phyloP scores from a whole-genome alignment of 169 alveolate genomes.

The Perkinsus marinus region DNA sequence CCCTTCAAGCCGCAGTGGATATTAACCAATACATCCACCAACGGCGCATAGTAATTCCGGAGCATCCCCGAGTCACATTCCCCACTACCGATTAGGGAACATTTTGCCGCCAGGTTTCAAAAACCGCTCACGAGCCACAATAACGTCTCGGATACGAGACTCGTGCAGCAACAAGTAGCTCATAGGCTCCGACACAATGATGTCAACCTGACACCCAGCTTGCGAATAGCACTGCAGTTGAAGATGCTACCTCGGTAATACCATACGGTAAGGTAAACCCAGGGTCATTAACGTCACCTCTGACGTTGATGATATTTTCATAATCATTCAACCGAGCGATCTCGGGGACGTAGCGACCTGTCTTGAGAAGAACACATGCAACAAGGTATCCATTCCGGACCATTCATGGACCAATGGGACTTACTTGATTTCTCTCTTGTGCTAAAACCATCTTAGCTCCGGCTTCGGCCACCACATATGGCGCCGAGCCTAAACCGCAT shows the following conservation, averaged over 20 bases:
- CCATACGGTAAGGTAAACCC: slow-evolving; percentile 9
- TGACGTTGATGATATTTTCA: slow-evolving; percentile 32
- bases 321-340: slow-evolving; percentile 31
- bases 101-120: slow-evolving; percentile 42
- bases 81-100: slow-evolving; percentile 32
- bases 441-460: slow-evolving; percentile 56
- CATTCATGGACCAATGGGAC: too few species aligned
- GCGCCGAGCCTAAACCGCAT: slow-evolving; percentile 44
- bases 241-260: background rate
- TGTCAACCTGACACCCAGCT: slow-evolving; percentile 24
- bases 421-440: slow-evolving; percentile 35
- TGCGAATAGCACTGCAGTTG: background rate
- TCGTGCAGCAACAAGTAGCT: slow-evolving; percentile 48
- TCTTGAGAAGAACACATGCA: background rate
- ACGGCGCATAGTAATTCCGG: background rate
- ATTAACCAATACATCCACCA: too few species aligned
- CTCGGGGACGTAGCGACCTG: background rate
- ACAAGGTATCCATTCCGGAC: background rate
- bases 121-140: slow-evolving; percentile 50
- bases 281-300: slow-evolving; percentile 44
- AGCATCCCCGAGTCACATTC: background rate
- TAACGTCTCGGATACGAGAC: slow-evolving; percentile 40
- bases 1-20: too few species aligned
- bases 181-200: slow-evolving; percentile 50
- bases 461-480: slow-evolving; percentile 53